Percentiles rank a stretch among this genome's conserved stretches.
Evolutionary conservation across 192 early-diverging fungal genomes (phyloP).

Genomic region (Linnemannia hyalina): DNA sequence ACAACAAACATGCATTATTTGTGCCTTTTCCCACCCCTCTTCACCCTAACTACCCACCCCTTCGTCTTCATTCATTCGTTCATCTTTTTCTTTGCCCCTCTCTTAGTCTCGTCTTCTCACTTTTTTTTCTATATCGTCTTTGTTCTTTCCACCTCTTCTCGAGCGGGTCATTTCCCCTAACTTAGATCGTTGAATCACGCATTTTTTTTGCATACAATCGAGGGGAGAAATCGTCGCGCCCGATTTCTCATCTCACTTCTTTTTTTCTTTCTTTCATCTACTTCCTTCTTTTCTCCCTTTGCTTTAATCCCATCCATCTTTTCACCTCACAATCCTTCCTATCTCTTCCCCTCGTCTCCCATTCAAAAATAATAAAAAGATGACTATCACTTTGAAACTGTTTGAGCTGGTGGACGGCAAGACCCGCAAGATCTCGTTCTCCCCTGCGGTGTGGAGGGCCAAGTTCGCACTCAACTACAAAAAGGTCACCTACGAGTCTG

Average conservation of each 20-base stretch:
- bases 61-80: background rate
- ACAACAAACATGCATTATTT: background rate
- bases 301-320: background rate
- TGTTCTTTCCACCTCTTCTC: background rate
- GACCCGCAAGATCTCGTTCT: slow-evolving; percentile 45
- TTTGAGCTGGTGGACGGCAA: slow-evolving; percentile 53
- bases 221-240: background rate
- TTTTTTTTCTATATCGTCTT: background rate
- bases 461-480: slow-evolving; percentile 46
- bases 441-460: slow-evolving; percentile 49
- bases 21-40: slow-evolving; percentile 4
- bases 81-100: background rate
- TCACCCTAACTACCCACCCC: background rate
- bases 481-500: slow-evolving; percentile 33
- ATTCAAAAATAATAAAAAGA: background rate
- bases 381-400: slow-evolving; percentile 36
- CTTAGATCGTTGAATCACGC: background rate
- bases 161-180: too few relatives aligned
- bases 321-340: background rate
- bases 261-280: background rate
- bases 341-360: background rate
- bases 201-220: background rate
- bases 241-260: background rate
- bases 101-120: too few relatives aligned
- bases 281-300: background rate